phyloP scores from a whole-genome alignment of 306 rosid species.

The Alnus glutinosa region DNA sequence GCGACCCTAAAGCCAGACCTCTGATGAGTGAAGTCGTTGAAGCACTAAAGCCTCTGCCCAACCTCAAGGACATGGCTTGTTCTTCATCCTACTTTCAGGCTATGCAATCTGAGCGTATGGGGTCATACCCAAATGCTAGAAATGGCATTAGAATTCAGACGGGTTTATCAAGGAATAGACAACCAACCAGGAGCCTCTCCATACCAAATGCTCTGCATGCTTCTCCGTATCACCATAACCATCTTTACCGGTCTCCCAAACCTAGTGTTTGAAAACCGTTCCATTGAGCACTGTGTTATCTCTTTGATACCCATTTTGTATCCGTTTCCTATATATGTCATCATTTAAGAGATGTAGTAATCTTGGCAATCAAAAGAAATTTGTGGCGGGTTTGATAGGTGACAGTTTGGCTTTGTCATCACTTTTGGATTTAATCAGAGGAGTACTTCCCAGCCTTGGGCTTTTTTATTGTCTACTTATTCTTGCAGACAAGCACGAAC shows the following conservation, averaged over 20 bases:
- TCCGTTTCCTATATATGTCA: not conserved
- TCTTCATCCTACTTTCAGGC: slow-evolving; percentile 32
- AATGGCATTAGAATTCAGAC: slow-evolving; percentile 13
- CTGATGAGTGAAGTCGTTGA: slow-evolving; percentile 60
- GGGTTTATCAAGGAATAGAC: slow-evolving; percentile 25
- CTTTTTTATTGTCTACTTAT: not conserved
- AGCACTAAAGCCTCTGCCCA: slow-evolving; percentile 27
- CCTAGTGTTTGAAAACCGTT: not conserved
- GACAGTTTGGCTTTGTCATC: not conserved
- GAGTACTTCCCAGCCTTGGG: slow-evolving; percentile 1
- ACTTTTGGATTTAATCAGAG: not conserved
- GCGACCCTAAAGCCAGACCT: slow-evolving; percentile 52
- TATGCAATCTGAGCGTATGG: slow-evolving; percentile 22
- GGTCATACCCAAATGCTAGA: slow-evolving; percentile 22
- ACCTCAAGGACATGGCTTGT: slow-evolving; percentile 27
- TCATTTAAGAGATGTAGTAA: not conserved
- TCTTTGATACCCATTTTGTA: not conserved
- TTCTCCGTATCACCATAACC: slow-evolving; percentile 31
- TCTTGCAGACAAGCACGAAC: not conserved
- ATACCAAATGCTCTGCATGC: slow-evolving; percentile 6
- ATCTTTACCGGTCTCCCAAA: slow-evolving; percentile 34
- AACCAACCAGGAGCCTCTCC: slow-evolving; percentile 44
- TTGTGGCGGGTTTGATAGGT: slow-evolving; percentile 3
- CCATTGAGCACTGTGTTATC: not conserved
- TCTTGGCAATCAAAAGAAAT: not conserved